Conservation (phyloP, 2,329 filamentous ascomycete genomes). For the Xylaria arbuscula region DNA sequence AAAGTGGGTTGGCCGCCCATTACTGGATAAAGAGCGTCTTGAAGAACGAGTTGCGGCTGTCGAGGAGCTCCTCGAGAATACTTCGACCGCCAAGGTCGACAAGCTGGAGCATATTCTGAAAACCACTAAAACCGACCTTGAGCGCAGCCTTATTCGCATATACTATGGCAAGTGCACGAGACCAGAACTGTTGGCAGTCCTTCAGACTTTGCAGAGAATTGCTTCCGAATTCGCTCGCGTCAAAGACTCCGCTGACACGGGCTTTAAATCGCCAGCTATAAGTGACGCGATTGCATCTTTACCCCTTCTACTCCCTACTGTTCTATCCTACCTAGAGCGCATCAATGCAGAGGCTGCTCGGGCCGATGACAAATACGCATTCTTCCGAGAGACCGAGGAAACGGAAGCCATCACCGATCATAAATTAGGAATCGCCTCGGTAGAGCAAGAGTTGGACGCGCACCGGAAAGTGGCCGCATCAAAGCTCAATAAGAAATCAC, state of each 20-base stretch:
- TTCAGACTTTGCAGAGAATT: constrained; percentile 87
- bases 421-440: constrained; percentile 89
- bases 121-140: constrained; percentile 82
- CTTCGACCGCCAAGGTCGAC: constrained; percentile 75
- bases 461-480: constrained; percentile 78
- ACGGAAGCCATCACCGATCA: constrained; percentile 89
- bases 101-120: constrained; percentile 77
- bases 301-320: constrained; percentile 78
- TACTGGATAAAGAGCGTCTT: constrained; percentile 79
- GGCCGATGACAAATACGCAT: constrained; percentile 90
- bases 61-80: constrained; percentile 80
- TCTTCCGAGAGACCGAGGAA: constrained; percentile 89
- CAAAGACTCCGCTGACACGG: constrained; percentile 71
- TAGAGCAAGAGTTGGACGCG: constrained; percentile 87
- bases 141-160: constrained; percentile 92
- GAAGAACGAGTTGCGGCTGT: constrained; percentile 86
- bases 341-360: constrained; percentile 88
- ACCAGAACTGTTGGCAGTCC: constrained; percentile 83
- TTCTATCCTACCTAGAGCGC: constrained; percentile 80
- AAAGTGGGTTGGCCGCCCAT: constrained; percentile 93
- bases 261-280: constrained; percentile 78
- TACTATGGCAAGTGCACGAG: constrained; percentile 97
- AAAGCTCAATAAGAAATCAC: constrained; percentile 75
- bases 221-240: constrained; percentile 79
- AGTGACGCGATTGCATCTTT: constrained; percentile 78